Conservation (phyloP, 2,329 filamentous ascomycete genomes). For the Arthrinium phaeospermum region DNA sequence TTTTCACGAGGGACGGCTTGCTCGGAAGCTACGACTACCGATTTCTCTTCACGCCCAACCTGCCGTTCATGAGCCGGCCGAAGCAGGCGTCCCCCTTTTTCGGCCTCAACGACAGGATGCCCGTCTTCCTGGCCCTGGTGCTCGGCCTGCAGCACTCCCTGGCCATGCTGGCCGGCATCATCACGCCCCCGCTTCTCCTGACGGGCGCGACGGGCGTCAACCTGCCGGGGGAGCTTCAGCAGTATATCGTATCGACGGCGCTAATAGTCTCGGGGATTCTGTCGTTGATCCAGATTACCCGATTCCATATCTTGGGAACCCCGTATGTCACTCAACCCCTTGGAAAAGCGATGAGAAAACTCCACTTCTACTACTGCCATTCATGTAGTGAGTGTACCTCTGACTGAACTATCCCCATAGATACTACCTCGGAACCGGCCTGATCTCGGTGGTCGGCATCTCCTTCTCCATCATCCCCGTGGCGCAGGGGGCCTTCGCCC, state of each 20-base stretch:
- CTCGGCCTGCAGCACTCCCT: constrained; percentile 82
- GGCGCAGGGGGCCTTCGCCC: constrained; percentile 71
- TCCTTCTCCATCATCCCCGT: constrained; percentile 80
- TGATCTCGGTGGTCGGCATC: constrained; percentile 80
- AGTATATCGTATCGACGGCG: constrained; percentile 80
- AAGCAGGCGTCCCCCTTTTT: constrained; percentile 75
- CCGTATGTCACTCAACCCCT: no score
- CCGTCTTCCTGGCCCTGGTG: constrained; percentile 73
- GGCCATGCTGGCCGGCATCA: constrained; percentile 77
- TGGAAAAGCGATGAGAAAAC: no score
- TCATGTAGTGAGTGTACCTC: not conserved
- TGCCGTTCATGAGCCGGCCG: constrained; percentile 78
- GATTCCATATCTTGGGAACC: constrained; percentile 74
- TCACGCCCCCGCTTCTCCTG: constrained; percentile 80
- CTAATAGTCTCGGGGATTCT: constrained; percentile 80
- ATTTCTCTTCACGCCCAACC: constrained; percentile 81
- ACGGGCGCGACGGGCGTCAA: constrained; percentile 66
- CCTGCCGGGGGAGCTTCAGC: constrained; percentile 62
- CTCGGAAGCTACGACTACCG: constrained; percentile 89
- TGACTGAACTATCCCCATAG: constrained; percentile 42
- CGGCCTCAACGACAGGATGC: constrained; percentile 80
- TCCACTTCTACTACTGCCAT: not conserved
- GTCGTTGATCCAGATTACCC: constrained; percentile 77
- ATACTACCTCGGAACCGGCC: constrained; percentile 78
- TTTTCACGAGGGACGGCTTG: constrained; percentile 71